A percentile compares a stretch with the other conserved stretches of the same genome.
Evolutionary conservation across 2,329 filamentous ascomycete species (phyloP).

Genomic region (Aspergillus novoparasiticus): DNA sequence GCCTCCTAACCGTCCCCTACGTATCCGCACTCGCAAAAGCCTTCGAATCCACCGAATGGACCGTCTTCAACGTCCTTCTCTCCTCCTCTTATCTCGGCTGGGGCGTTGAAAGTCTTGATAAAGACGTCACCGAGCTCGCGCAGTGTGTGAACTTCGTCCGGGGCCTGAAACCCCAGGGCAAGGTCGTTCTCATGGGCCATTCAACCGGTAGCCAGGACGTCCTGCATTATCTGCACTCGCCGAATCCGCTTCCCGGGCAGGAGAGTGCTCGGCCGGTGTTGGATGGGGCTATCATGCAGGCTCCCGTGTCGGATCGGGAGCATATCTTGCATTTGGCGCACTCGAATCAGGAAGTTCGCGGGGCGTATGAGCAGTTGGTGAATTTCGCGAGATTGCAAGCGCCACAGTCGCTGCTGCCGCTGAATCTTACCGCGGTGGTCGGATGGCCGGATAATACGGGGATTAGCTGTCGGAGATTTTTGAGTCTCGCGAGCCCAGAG

Average conservation of each 20-base stretch:
- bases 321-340: constrained; percentile 47
- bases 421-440: constrained; percentile 35
- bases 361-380: constrained; percentile 38
- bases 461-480: constrained; percentile 60
- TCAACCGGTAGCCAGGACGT: constrained; percentile 71
- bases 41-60: constrained; percentile 55
- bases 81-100: constrained; percentile 58
- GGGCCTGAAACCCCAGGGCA: constrained; percentile 43
- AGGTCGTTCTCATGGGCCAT: constrained; percentile 69
- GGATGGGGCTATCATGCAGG: constrained; percentile 78
- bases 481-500: constrained; percentile 56
- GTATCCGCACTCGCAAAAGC: constrained; percentile 51
- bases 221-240: constrained; percentile 61
- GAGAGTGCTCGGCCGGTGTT: constrained; percentile 54
- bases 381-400: constrained; percentile 34
- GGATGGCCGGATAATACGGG: constrained; percentile 42
- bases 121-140: constrained; percentile 58
- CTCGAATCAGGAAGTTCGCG: constrained; percentile 22
- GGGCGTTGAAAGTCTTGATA: constrained; percentile 55
- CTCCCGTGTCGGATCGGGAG: constrained; percentile 77
- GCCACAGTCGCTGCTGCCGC: constrained; percentile 31
- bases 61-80: constrained; percentile 54
- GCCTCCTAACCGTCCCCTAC: constrained; percentile 58
- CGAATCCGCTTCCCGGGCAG: constrained; percentile 41
- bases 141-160: constrained; percentile 56